Percentiles rank a stretch among this genome's conserved stretches.
phyloP scores from a whole-genome alignment of 2,329 filamentous ascomycete species.

The Bimuria novae-zelandiae region DNA sequence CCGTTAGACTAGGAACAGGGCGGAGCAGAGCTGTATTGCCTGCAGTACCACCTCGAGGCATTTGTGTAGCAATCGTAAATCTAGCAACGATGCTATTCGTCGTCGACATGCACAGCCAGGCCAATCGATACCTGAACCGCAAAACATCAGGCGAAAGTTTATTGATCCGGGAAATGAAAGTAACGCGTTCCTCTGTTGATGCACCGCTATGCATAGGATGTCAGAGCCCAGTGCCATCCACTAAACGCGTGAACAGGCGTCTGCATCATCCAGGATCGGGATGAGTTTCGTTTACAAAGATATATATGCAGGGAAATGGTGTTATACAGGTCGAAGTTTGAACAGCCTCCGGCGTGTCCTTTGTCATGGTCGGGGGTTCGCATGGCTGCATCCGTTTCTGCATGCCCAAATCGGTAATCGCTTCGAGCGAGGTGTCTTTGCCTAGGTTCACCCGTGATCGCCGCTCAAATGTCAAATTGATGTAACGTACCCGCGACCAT shows the following conservation, averaged over 20 bases:
- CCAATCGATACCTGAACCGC: not conserved
- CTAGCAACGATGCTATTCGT: not conserved
- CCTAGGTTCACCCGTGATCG: too few relatives aligned
- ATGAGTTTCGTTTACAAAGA: not conserved
- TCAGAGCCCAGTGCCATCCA: not conserved
- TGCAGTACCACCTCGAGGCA: not conserved
- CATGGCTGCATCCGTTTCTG: too few relatives aligned
- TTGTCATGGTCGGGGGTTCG: too few relatives aligned
- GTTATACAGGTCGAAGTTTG: too few relatives aligned
- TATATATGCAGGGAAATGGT: too few relatives aligned
- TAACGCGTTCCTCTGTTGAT: not conserved
- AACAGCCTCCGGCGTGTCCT: too few relatives aligned
- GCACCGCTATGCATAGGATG: not conserved
- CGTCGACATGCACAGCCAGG: conserved; percentile 4
- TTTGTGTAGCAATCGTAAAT: conserved; percentile 1
- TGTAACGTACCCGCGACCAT: too few relatives aligned
- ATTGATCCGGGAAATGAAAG: not conserved
- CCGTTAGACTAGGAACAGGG: not conserved
- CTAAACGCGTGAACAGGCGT: not conserved
- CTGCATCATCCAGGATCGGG: not conserved
- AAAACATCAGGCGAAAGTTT: not conserved
- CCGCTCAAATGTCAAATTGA: too few relatives aligned
- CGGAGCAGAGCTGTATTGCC: not conserved
- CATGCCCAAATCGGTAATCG: too few relatives aligned
- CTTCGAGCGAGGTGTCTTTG: too few relatives aligned